These are phyloP conservation scores for Theobroma cacao DNA, from an alignment of 345 rosid genomes.

Conservation along the genomic window DNA sequence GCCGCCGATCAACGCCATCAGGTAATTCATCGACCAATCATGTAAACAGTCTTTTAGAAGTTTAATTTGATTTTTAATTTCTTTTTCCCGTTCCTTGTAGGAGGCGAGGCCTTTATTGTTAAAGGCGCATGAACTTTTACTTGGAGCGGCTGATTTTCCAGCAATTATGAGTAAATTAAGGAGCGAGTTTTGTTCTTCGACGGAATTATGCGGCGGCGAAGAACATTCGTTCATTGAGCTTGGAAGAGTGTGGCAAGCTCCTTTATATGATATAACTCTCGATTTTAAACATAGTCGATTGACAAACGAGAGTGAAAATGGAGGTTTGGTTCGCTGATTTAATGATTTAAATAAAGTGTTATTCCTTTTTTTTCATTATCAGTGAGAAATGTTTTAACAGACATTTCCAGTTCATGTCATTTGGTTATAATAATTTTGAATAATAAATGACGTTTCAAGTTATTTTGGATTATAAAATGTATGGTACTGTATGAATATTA, in stretches of 20 bases:
- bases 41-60: neutral
- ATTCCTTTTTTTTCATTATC: too few relatives aligned
- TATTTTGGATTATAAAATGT: too few relatives aligned
- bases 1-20: constrained; percentile 68
- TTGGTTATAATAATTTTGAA: too few relatives aligned
- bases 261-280: constrained; percentile 8
- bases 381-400: too few relatives aligned
- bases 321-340: too few relatives aligned
- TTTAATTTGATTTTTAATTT: neutral
- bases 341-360: too few relatives aligned
- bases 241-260: constrained; percentile 55
- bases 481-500: too few relatives aligned
- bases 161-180: constrained; percentile 38
- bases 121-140: constrained; percentile 49
- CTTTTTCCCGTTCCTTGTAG: constrained; percentile 23
- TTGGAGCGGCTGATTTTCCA: constrained; percentile 43
- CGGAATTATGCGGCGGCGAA: constrained; percentile 15
- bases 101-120: constrained; percentile 45
- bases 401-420: too few relatives aligned
- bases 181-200: constrained; percentile 22
- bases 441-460: too few relatives aligned
- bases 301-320: neutral
- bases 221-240: constrained; percentile 59
- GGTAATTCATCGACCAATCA: constrained; percentile 27
- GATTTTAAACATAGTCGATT: neutral